Base-by-base conservation (phyloP, 306 rosid species). In the Vigna unguiculata region DNA sequence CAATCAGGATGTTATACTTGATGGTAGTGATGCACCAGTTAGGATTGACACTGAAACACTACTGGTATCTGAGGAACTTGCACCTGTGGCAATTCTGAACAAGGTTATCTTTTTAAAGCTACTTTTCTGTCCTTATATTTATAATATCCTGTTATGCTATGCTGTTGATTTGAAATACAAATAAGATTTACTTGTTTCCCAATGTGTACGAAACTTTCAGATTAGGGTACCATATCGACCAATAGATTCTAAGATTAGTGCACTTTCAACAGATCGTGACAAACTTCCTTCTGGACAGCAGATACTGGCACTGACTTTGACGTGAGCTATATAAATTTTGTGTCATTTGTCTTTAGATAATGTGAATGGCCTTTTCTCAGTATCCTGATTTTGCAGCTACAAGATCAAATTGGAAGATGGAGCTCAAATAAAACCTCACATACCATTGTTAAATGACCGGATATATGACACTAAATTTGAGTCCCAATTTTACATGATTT, bases 401-500 rank as follows among this genome's bases (percentile, higher is more conserved):
- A 92, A 90, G 87, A 78, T 95, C 83, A 95, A 90, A 84, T 83
- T 95, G 91, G 97, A 95, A 79, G 97, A 92, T 28, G 93, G 87
- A 82, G 92, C 93, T 75, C 92, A 90, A 87, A 84, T 95, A 72
- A 95, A 85, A 74, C 98, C 98, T 78, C 87, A 70, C 60, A 82
- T 95, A 80, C 96, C 96, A 38, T 84, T 92, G 71, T 91, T 95
- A 55, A 95, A 95, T 83, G 75, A 87, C 76, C 85, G 98, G 61
- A 85, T 95, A 76, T 95, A 95, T 83, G 98, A 95, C 77, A 90
- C 83, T 57, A 89, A 95, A 84, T 89, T 95, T 67, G 98, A 92
- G 87, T 95, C 98, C 61, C 98, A 95, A 53, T 90, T 95, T 85
- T 95, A 90, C 76, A 89, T 95, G 91, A 92, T 95, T 77, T 95